Percentiles rank a stretch among this genome's conserved stretches.
These are phyloP conservation scores for Grosmannia clavigera DNA, from an alignment of 2,329 filamentous ascomycete genomes.

Conservation along the genomic window DNA sequence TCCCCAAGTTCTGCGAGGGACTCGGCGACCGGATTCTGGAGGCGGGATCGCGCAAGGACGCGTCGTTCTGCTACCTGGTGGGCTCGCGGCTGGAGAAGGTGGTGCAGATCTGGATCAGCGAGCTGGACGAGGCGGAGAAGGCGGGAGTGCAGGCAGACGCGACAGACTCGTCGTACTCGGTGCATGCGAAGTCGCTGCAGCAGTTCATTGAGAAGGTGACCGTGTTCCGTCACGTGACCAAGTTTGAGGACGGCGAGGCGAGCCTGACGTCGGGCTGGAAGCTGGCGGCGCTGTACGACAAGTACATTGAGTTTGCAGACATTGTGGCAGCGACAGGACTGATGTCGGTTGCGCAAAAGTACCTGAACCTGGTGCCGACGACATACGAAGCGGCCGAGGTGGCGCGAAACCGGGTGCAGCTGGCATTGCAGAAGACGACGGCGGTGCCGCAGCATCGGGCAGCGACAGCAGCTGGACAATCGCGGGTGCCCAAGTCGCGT, in stretches of 20 bases:
- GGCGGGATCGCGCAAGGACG: constrained; percentile 67
- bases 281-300: constrained; percentile 74
- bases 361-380: constrained; percentile 73
- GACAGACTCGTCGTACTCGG: constrained; percentile 74
- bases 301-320: constrained; percentile 95
- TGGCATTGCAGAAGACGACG: constrained; percentile 55
- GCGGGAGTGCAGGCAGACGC: constrained; percentile 55
- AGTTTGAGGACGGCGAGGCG: constrained; percentile 73
- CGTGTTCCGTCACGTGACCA: constrained; percentile 85
- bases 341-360: constrained; percentile 75
- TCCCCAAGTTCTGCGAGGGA: constrained; percentile 87
- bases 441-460: not conserved
- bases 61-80: constrained; percentile 90
- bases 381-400: constrained; percentile 80
- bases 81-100: constrained; percentile 97
- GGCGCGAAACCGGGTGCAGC: constrained; percentile 70
- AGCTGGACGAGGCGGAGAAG: constrained; percentile 75
- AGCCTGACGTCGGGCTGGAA: constrained; percentile 72
- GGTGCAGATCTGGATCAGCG: constrained; percentile 82
- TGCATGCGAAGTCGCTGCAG: constrained; percentile 80
- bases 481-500: constrained; percentile 16
- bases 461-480: constrained; percentile 8
- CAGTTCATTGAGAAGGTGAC: constrained; percentile 97
- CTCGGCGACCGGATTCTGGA: constrained; percentile 85
- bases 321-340: constrained; percentile 86